Percentiles rank a stretch among this genome's conserved stretches.
Evolutionary conservation across 495 filamentous ascomycete species (phyloP).

Genomic region (Echria macrotheca): DNA sequence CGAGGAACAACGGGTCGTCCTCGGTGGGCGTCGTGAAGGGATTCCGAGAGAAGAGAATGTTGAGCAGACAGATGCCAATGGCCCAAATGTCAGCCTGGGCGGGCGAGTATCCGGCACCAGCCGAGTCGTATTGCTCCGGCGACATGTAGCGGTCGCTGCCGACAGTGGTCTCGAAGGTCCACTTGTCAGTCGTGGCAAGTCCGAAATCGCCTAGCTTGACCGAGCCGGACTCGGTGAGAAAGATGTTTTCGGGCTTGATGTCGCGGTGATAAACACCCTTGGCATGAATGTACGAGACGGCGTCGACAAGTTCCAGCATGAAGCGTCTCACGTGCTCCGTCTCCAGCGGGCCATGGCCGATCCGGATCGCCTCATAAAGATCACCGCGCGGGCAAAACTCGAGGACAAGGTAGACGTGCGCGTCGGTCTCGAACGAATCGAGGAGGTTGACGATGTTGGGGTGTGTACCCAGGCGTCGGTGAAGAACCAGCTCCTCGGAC

Average conservation of each 20-base stretch:
- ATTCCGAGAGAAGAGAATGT: constrained; percentile 92
- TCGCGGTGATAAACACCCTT: constrained; percentile 94
- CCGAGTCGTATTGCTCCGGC: constrained; percentile 91
- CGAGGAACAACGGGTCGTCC: constrained; percentile 81
- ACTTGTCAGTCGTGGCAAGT: constrained; percentile 76
- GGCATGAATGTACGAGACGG: constrained; percentile 83
- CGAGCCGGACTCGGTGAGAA: constrained; percentile 74
- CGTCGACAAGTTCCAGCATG: constrained; percentile 90
- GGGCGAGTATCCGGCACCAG: constrained; percentile 80
- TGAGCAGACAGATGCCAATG: constrained; percentile 90
- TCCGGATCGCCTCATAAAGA: constrained; percentile 93
- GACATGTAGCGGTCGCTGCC: constrained; percentile 99
- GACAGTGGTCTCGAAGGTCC: constrained; percentile 85
- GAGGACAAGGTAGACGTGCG: constrained; percentile 85
- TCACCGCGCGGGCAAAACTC: constrained; percentile 97
- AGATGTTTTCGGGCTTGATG: constrained; percentile 99
- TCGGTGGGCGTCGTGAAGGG: constrained; percentile 84
- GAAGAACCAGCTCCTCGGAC: constrained; percentile 82
- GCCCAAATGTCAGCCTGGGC: constrained; percentile 95
- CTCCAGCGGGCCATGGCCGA: constrained; percentile 78
- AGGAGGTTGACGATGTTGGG: constrained; percentile 92
- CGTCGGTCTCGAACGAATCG: constrained; percentile 84
- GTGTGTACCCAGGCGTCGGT: constrained; percentile 70
- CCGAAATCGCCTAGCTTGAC: constrained; percentile 98
- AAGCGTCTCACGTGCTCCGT: constrained; percentile 95